These are phyloP conservation scores for Scheffersomyces coipomensis DNA, from an alignment of 805 yeast genomes.

Conservation along the genomic window DNA sequence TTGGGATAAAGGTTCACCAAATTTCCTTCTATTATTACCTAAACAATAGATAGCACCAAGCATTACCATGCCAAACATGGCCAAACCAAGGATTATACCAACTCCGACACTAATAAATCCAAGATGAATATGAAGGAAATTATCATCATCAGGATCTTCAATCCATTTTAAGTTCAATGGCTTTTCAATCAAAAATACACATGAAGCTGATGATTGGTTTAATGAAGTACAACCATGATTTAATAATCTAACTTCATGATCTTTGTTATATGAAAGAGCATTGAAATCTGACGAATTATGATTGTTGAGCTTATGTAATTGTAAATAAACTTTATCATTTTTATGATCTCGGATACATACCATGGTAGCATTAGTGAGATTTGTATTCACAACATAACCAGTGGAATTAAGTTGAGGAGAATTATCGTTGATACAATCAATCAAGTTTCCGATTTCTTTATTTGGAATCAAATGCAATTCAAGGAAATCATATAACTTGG, in stretches of 20 bases:
- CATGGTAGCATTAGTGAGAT: constrained; percentile 41
- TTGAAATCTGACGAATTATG: neutral
- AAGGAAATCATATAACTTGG: constrained; percentile 52
- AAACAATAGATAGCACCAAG: constrained; percentile 17
- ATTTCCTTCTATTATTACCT: constrained; percentile 9
- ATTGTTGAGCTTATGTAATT: constrained; percentile 13
- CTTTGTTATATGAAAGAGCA: constrained; percentile 39
- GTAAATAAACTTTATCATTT: constrained; percentile 35
- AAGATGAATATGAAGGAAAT: constrained; percentile 53
- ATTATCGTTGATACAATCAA: constrained; percentile 41
- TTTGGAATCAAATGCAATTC: constrained; percentile 69
- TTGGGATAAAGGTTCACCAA: neutral
- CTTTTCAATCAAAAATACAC: constrained; percentile 64
- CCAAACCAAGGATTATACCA: constrained; percentile 63
- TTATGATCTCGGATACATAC: constrained; percentile 24
- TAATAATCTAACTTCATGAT: constrained; percentile 56
- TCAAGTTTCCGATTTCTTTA: constrained; percentile 44
- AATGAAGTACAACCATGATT: constrained; percentile 56
- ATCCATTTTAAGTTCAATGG: constrained; percentile 70
- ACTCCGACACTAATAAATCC: constrained; percentile 68
- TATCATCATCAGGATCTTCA: constrained; percentile 36
- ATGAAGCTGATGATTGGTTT: constrained; percentile 29
- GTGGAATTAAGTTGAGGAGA: constrained; percentile 5
- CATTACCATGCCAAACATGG: constrained; percentile 30
- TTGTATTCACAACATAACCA: constrained; percentile 39